Evolutionary conservation across 768 basidiomycete species (phyloP), one percentile per base, ranked within the genome.

Genomic region (Russula dissimulans): DNA sequence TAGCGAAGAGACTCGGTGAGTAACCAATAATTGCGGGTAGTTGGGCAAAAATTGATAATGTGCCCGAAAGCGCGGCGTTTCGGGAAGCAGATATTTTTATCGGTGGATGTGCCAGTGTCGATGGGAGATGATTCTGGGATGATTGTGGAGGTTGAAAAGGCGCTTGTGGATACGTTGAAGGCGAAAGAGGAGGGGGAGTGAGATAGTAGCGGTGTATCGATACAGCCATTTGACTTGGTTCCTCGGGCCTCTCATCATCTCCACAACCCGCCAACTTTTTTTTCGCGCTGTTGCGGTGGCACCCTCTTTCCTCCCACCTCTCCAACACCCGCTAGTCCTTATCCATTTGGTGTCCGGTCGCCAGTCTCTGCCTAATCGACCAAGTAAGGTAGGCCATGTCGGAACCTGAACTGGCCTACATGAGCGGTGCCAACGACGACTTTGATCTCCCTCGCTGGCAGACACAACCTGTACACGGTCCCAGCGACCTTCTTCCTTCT

Each of bases 1-100:
- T 93, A 85, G 85, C 87, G 49, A 84, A 84, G 72, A 82, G 91
- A 69, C 77, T 92, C 69, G 88, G 90, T 91, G 47, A 32, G 75
- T 75, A 78, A 29, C 39, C 22, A 2, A 26, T 45, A n/a, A 31
- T 32, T 32, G 9, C 53, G 31, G 50, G 45, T 1, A 29, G 49
- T 42, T 54, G 61, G n/a, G n/a, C 7, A 53, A 59, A 59, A 55
- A 67, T 65, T 44, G 44, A 58, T 45, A 50, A 50, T 60, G 63
- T 46, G 48, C 48, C 61, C 58, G 54, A 46, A 72, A 91, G 89
- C 87, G 26, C 79, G 73, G 66, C 79, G 86, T 15, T 80, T 86
- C 65, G 70, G 75, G 64, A 84, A 81, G 66, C 81, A 85, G 70
- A 82, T 92, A 56, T 88, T 88, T 72, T 69, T 91, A 71, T 85